phyloP scores from a whole-genome alignment of 495 filamentous ascomycete species.

The Hyaloscypha finlandica region DNA sequence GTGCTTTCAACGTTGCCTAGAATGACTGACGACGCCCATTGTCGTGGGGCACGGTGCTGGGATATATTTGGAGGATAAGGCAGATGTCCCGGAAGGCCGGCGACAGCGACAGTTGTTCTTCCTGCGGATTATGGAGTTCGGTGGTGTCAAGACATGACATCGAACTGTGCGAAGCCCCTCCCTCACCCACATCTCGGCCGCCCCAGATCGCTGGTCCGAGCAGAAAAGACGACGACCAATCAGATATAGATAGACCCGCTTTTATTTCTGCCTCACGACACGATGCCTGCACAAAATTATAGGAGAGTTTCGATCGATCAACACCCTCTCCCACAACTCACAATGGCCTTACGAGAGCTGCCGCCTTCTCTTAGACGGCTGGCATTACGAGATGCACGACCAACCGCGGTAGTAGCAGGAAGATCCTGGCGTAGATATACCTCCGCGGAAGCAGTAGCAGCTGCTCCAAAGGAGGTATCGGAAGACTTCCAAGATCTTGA shows the following conservation, averaged over 20 bases:
- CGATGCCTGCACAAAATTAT: conserved; percentile 12
- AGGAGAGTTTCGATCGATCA: conserved; percentile 12
- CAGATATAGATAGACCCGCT: not conserved
- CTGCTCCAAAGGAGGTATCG: conserved; percentile 28
- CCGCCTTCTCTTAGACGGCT: conserved; percentile 25
- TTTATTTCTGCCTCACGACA: not conserved
- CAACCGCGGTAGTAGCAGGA: conserved; percentile 31
- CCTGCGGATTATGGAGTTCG: not conserved
- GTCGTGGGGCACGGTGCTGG: not conserved
- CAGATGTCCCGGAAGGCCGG: not conserved
- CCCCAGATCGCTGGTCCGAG: not conserved
- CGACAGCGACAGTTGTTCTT: not conserved
- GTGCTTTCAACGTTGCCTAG: conserved; percentile 21
- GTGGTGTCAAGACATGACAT: not conserved
- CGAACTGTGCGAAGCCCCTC: not conserved
- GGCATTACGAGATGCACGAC: conserved; percentile 27
- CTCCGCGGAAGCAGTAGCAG: conserved; percentile 38
- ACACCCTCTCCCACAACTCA: not conserved
- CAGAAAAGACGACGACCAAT: not conserved
- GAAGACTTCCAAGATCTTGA: conserved; percentile 41
- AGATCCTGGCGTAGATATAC: conserved; percentile 46
- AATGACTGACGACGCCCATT: conserved; percentile 20
- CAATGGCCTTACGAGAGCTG: conserved; percentile 36
- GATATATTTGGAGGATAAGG: not conserved
- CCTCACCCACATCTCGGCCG: not conserved